phyloP scores from a whole-genome alignment of 306 rosid species.

The Fragaria vesca region DNA sequence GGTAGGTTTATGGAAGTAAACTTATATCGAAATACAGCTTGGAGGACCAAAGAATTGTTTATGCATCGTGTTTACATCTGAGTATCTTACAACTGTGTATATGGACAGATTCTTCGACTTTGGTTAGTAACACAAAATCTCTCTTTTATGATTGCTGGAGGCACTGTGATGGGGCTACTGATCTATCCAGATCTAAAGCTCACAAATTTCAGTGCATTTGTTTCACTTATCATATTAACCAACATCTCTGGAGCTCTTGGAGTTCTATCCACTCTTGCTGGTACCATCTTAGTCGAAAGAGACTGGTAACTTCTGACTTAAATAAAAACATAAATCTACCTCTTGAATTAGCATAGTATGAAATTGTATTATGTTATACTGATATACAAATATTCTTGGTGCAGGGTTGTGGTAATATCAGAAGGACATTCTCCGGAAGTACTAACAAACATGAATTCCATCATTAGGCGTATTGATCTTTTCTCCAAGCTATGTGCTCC shows the following conservation, averaged over 20 bases:
- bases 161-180: slow-evolving; percentile 52
- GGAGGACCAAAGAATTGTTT: background rate
- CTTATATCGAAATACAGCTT: background rate
- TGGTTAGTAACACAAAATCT: slow-evolving; percentile 80
- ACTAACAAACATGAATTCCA: slow-evolving; percentile 68
- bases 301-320: slow-evolving; percentile 65
- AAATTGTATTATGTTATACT: background rate
- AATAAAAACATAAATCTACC: background rate
- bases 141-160: slow-evolving; percentile 73
- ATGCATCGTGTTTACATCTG: background rate
- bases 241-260: slow-evolving; percentile 76
- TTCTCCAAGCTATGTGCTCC: slow-evolving; percentile 82
- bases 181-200: slow-evolving; percentile 50
- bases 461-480: slow-evolving; percentile 77
- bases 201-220: slow-evolving; percentile 51
- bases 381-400: slow-evolving; percentile 3
- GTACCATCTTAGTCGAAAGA: slow-evolving; percentile 88
- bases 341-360: background rate
- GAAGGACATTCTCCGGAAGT: slow-evolving; percentile 60
- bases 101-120: slow-evolving; percentile 68
- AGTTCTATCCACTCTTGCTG: slow-evolving; percentile 80
- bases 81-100: slow-evolving; percentile 13
- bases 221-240: slow-evolving; percentile 48
- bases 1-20: slow-evolving; percentile 34
- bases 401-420: slow-evolving; percentile 87